A percentile compares a stretch with the other conserved stretches of the same genome.
These are phyloP conservation scores for Teratosphaeriaceae sp. DNA, from an alignment of 2,329 filamentous ascomycete species.

Conservation along the genomic window DNA sequence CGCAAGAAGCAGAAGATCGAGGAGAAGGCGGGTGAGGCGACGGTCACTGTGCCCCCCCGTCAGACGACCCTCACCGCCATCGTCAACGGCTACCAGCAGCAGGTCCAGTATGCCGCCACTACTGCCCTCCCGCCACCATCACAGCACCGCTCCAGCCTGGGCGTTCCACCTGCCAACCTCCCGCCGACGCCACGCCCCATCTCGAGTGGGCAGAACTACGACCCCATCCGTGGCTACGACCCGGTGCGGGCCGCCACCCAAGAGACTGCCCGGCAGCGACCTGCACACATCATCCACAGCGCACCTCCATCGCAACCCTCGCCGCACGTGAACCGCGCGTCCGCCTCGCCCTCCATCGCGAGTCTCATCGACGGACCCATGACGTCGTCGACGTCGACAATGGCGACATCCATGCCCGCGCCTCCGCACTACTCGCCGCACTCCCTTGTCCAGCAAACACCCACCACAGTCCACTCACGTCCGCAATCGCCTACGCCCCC, in stretches of 20 bases:
- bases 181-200: constrained; percentile 38
- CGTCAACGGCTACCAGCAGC: constrained; percentile 25
- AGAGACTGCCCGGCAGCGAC: constrained; percentile 20
- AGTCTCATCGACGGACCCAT: constrained; percentile 67
- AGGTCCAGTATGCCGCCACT: constrained; percentile 21
- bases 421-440: constrained; percentile 21
- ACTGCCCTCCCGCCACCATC: constrained; percentile 15
- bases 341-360: constrained; percentile 83
- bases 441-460: constrained; percentile 15
- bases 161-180: constrained; percentile 30
- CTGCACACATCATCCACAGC: constrained; percentile 16
- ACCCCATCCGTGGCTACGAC: constrained; percentile 82
- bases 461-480: too few species aligned
- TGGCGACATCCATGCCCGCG: constrained; percentile 29
- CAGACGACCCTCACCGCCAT: constrained; percentile 38
- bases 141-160: constrained; percentile 12
- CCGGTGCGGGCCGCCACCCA: constrained; percentile 62
- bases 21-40: constrained; percentile 24
- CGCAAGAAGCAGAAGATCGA: constrained; percentile 45
- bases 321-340: constrained; percentile 59
- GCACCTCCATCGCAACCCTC: constrained; percentile 31
- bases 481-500: constrained; percentile 17
- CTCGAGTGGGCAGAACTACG: constrained; percentile 76
- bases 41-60: constrained; percentile 20
- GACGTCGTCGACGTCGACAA: constrained; percentile 37